A percentile compares a stretch with the other conserved stretches of the same genome.
Evolutionary conservation across 148 eudicot species (phyloP).

Genomic region (Dysphania ambrosioides): DNA sequence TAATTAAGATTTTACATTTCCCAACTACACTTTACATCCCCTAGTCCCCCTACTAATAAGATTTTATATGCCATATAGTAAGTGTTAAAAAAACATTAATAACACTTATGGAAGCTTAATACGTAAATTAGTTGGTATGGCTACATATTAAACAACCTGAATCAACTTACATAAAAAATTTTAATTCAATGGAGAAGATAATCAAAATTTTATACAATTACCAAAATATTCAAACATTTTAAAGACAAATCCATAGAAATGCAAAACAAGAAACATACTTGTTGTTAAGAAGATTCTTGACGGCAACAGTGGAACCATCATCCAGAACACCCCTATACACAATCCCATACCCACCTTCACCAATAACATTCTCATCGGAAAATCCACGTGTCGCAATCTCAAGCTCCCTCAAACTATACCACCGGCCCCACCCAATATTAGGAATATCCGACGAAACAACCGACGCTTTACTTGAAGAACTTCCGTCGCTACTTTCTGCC

Average conservation of each 20-base stretch:
- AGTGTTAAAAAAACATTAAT: too few relatives aligned
- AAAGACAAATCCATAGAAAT: neutral
- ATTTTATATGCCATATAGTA: too few relatives aligned
- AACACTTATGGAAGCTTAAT: too few relatives aligned
- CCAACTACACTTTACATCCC: too few relatives aligned
- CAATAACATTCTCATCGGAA: conserved; percentile 59
- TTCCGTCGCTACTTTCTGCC: conserved; percentile 37
- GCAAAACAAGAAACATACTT: conserved; percentile 46
- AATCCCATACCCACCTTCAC: conserved; percentile 90
- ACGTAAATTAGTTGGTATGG: too few relatives aligned
- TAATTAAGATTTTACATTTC: too few relatives aligned
- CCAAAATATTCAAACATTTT: too few relatives aligned
- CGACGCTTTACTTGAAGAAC: conserved; percentile 51
- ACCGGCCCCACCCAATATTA: conserved; percentile 82
- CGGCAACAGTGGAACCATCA: conserved; percentile 81
- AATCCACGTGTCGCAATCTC: conserved; percentile 71
- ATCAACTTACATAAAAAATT: too few relatives aligned
- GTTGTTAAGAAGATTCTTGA: conserved; percentile 73
- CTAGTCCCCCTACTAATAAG: too few relatives aligned
- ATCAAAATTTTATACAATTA: neutral
- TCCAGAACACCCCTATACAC: conserved; percentile 75
- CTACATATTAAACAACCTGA: too few relatives aligned
- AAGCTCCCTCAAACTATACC: conserved; percentile 78
- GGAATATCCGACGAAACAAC: conserved; percentile 33
- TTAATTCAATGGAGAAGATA: too few relatives aligned